Conservation (phyloP, 352 stramenopile genomes). For the Globisporangium canariense region DNA sequence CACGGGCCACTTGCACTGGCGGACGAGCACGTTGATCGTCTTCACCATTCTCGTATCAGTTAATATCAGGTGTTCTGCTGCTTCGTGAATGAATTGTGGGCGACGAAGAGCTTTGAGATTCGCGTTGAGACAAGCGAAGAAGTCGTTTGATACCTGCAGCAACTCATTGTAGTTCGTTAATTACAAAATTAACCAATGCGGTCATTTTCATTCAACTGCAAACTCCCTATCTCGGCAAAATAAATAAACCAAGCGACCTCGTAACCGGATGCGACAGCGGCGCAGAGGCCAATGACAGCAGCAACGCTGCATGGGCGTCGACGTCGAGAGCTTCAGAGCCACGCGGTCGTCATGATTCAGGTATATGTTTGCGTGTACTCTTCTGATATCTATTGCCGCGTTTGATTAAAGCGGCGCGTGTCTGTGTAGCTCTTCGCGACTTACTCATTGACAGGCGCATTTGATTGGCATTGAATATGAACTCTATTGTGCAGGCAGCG, state of each 20-base stretch:
- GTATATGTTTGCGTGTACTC: constrained; percentile 4
- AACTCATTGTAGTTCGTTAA: no score
- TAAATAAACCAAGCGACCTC: no score
- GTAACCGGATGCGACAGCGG: background rate
- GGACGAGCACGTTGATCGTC: background rate
- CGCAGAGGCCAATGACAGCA: background rate
- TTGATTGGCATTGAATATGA: background rate
- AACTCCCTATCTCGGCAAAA: no score
- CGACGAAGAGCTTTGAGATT: no score
- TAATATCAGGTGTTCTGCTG: no score
- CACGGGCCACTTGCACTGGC: constrained; percentile 16
- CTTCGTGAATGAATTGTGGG: no score
- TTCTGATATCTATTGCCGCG: background rate
- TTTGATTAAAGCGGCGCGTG: background rate
- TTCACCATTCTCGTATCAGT: constrained; percentile 7
- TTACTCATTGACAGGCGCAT: background rate
- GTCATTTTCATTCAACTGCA: no score
- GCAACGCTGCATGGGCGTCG: background rate
- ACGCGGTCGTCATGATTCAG: constrained; percentile 24
- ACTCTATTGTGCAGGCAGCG: constrained; percentile 21
- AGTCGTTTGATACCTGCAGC: no score
- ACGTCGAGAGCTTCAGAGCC: constrained; percentile 19
- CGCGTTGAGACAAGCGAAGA: no score
- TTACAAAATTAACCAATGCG: no score
- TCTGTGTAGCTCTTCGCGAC: constrained; percentile 4